Conservation (phyloP, 768 basidiomycete genomes). For the Pholiota microspora region DNA sequence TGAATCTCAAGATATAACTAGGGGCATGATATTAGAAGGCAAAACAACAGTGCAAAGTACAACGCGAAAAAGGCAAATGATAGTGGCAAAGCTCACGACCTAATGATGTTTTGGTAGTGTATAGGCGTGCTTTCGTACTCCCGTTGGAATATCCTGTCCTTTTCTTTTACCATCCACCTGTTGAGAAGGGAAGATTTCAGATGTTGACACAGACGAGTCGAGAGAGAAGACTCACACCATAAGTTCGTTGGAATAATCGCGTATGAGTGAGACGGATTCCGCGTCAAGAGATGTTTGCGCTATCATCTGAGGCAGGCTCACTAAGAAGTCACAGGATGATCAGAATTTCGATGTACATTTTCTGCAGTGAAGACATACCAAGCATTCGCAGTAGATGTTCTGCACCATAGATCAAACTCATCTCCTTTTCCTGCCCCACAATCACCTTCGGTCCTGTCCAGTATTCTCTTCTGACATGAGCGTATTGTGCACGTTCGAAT, state of each 20-base stretch:
- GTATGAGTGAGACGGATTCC: slow-evolving; percentile 77
- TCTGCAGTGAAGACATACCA: slow-evolving; percentile 49
- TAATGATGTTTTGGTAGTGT: slow-evolving; percentile 80
- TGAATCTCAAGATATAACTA: too few species aligned
- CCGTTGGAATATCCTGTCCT: slow-evolving; percentile 66
- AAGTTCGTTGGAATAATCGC: slow-evolving; percentile 89
- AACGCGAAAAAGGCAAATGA: too few species aligned
- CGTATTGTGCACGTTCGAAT: slow-evolving; percentile 93
- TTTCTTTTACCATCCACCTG: slow-evolving; percentile 81
- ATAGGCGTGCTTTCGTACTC: slow-evolving; percentile 78
- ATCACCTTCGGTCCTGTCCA: slow-evolving; percentile 72
- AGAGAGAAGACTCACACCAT: slow-evolving; percentile 51
- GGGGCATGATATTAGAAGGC: too few species aligned
- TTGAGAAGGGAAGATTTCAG: slow-evolving; percentile 24
- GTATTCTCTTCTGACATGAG: slow-evolving; percentile 68
- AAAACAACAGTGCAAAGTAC: too few species aligned
- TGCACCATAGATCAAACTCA: slow-evolving; percentile 91
- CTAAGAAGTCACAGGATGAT: slow-evolving; percentile 35
- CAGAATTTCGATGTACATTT: too few species aligned
- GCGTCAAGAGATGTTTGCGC: slow-evolving; percentile 86
- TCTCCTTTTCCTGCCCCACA: slow-evolving; percentile 68
- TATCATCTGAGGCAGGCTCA: slow-evolving; percentile 90
- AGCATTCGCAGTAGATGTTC: slow-evolving; percentile 92
- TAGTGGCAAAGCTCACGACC: too few species aligned
- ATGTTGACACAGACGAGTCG: neutral